Conservation (phyloP, 2,329 filamentous ascomycete genomes). For the Lasiodiplodia sp. region DNA sequence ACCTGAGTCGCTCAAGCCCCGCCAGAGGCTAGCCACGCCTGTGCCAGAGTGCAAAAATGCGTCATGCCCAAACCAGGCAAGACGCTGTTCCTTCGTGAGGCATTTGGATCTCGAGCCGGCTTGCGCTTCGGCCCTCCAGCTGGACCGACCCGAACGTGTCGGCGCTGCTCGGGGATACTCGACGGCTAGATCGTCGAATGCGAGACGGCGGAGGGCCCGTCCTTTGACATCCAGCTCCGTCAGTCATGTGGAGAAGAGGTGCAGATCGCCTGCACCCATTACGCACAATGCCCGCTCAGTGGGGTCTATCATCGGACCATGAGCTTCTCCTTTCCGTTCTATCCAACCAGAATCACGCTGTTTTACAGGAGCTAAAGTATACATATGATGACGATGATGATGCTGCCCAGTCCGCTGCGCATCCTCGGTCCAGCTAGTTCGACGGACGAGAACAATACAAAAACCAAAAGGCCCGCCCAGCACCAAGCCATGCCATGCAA, state of each 20-base stretch:
- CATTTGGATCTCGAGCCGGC: conserved; percentile 7
- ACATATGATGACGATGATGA: conserved; percentile 2
- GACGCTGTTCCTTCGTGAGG: conserved; percentile 12
- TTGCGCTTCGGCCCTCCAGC: conserved; percentile 20
- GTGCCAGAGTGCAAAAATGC: conserved; percentile 7
- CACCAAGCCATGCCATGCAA: conserved; percentile 19
- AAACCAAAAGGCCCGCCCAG: neutral
- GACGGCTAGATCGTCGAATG: conserved; percentile 20
- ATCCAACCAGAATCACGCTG: conserved; percentile 18
- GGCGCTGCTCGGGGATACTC: conserved; percentile 20
- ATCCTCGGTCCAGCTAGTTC: neutral
- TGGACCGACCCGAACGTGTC: conserved; percentile 19
- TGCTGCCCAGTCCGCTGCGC: neutral
- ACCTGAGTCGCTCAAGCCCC: conserved; percentile 10
- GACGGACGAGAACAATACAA: neutral
- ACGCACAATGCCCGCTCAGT: conserved; percentile 20
- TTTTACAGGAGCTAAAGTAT: conserved; percentile 7
- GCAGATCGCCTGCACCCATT: conserved; percentile 23
- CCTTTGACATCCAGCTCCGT: conserved; percentile 19
- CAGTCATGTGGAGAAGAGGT: conserved; percentile 25
- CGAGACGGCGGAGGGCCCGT: conserved; percentile 10
- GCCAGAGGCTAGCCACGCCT: neutral
- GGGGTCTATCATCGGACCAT: conserved; percentile 10
- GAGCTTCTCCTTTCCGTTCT: conserved; percentile 16
- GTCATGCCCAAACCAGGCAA: conserved; percentile 19